Evolutionary conservation across 106 monocot genomes (phyloP), one percentile per base, ranked within the genome.

Genomic region (Dendrobium nobile): DNA sequence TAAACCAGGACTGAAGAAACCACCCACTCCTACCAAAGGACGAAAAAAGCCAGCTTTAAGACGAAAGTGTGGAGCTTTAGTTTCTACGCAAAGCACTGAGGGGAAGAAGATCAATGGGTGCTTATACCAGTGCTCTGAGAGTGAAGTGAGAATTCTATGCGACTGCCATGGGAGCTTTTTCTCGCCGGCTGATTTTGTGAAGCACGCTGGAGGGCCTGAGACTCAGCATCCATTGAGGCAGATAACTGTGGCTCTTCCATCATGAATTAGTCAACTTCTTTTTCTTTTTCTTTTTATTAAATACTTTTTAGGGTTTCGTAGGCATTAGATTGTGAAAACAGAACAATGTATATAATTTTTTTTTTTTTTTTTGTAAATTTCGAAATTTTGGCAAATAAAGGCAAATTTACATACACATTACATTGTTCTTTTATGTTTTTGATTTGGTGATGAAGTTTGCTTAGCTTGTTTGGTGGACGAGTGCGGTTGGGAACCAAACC

Each of bases 141-240:
- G 77, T 19, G 85, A 85, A 68, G 82, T 89, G 6, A 79, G 73
- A 61, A 87, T 92, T 19, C 19, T 88, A 15, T 70, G 70, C 11
- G 37, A 22, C 31, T 92, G 92, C 78, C 92, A 88, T 45, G 84
- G 89, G 16, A 85, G 13, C 18, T 78, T 64, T 17, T 89, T 92
- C 78, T 77, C 92, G 40, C 86, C 89, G 19, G 78, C 80, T 7
- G 89, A 80, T 75, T 92, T 92, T 44, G 84, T 89, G 24, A 77
- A 74, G 77, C 92, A 92, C 33, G 92, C 92, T 0, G 92, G 92
- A 4, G 87, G 85, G 9, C 79, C 81, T 7, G 72, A 80, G 37
- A 79, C 80, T 3, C 47, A 65, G 20, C 82, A 88, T 58, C 89
- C 89, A 3, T 48, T 89, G 43, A 76, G 86, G 80, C 89, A 82